Conservation (phyloP, 805 yeast genomes). For the Ascoidea asiatica region DNA sequence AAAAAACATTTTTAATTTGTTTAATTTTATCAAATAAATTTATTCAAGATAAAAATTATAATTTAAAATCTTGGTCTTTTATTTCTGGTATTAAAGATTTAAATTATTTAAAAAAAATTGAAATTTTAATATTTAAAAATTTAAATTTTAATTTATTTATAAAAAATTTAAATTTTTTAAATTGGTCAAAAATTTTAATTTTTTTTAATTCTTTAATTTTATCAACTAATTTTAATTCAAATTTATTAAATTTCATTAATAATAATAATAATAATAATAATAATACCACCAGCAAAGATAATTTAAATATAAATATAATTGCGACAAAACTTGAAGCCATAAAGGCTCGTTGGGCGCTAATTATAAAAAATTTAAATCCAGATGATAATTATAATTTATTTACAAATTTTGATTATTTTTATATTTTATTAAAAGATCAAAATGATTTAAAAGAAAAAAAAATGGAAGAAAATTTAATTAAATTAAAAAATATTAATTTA, state of each 20-base stretch:
- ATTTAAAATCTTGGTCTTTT: conserved; percentile 59
- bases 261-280: too few species aligned
- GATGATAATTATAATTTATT: conserved; percentile 2
- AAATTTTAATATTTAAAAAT: conserved; percentile 34
- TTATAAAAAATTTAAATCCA: background rate
- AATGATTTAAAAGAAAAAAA: too few species aligned
- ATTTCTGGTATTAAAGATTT: conserved; percentile 52
- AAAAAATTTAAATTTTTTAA: conserved; percentile 31
- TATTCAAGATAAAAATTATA: conserved; percentile 57
- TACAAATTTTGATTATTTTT: conserved; percentile 5
- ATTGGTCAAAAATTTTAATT: conserved; percentile 19
- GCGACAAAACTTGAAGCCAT: background rate
- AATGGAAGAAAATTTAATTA: too few species aligned
- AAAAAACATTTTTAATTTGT: conserved; percentile 53
- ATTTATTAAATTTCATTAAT: background rate
- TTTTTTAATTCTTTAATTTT: conserved; percentile 13
- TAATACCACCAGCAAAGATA: too few species aligned
- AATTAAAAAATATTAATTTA: too few species aligned
- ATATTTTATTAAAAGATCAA: background rate
- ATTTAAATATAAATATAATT: conserved; percentile 12
- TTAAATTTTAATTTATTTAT: conserved; percentile 48
- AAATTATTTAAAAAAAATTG: conserved; percentile 24
- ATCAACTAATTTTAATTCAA: background rate
- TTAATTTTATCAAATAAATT: conserved; percentile 63
- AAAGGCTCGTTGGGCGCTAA: background rate